Evolutionary conservation across 768 basidiomycete species (phyloP).

Genomic region (Mycena olivaceomarginata): DNA sequence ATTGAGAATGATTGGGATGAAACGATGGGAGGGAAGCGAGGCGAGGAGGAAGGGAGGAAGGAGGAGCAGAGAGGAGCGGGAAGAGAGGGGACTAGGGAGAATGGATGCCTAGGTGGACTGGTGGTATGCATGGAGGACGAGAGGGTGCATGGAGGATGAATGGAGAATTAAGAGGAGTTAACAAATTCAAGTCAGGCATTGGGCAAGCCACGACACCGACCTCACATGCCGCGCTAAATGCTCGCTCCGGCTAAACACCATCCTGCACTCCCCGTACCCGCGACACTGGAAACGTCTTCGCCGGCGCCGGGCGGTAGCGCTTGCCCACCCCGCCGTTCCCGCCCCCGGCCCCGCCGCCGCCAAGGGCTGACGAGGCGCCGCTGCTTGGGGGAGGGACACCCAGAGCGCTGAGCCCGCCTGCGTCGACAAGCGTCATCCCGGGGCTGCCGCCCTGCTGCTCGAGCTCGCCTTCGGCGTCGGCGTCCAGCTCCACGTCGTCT

Average conservation of each 20-base stretch:
- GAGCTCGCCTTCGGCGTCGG: slow-evolving; percentile 26
- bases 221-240: slow-evolving; percentile 97
- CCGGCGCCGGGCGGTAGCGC: slow-evolving; percentile 88
- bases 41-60: not conserved
- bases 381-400: not conserved
- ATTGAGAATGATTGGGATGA: no score
- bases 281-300: slow-evolving; percentile 98
- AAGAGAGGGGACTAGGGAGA: not conserved
- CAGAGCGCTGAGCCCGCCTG: slow-evolving; percentile 5
- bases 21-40: no score
- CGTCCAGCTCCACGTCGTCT: slow-evolving; percentile 13
- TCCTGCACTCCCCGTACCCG: slow-evolving; percentile 95
- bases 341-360: slow-evolving; percentile 40
- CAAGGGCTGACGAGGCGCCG: not conserved
- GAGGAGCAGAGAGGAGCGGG: not conserved
- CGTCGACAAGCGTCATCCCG: slow-evolving; percentile 29
- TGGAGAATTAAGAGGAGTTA: not conserved
- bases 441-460: slow-evolving; percentile 17
- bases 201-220: slow-evolving; percentile 65
- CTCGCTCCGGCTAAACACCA: slow-evolving; percentile 97
- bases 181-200: slow-evolving; percentile 6
- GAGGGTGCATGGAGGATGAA: not conserved
- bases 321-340: slow-evolving; percentile 60
- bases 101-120: not conserved
- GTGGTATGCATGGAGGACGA: not conserved